Evolutionary conservation across 2,329 filamentous ascomycete species (phyloP).

Genomic region (Fusarium clavum): DNA sequence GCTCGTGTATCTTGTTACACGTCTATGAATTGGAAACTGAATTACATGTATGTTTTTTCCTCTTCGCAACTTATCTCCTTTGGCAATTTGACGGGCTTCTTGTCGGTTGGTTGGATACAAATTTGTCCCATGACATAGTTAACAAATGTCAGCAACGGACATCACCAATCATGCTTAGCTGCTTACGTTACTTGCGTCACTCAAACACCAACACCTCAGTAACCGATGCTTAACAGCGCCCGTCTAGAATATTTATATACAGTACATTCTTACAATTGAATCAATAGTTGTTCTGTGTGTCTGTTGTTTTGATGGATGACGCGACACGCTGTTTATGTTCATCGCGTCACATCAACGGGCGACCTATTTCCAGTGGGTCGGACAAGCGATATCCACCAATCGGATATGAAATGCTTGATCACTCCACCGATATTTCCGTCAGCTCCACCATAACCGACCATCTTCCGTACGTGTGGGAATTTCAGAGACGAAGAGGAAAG

Average conservation of each 20-base stretch:
- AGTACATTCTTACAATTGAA: background rate
- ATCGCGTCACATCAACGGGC: background rate
- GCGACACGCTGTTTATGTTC: background rate
- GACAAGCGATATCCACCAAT: background rate
- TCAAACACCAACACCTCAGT: too few species aligned
- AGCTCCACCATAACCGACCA: fast-evolving
- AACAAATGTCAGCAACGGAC: too few species aligned
- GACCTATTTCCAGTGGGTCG: background rate
- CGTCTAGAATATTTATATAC: background rate
- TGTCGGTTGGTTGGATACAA: too few species aligned
- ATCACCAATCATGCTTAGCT: too few species aligned
- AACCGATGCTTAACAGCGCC: too few species aligned
- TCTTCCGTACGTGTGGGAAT: background rate
- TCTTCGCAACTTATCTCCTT: too few species aligned
- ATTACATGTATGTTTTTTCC: too few species aligned
- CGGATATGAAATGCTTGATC: background rate
- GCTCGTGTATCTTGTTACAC: too few species aligned
- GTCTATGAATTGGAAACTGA: too few species aligned
- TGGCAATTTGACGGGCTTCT: too few species aligned
- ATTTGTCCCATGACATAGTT: fast-evolving
- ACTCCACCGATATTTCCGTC: background rate
- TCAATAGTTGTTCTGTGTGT: too few species aligned
- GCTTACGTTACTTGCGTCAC: too few species aligned
- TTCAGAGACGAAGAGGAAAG: background rate
- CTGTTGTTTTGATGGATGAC: background rate